Base-by-base conservation (phyloP, 2,329 filamentous ascomycete species). In the Emericellopsis atlantica region DNA sequence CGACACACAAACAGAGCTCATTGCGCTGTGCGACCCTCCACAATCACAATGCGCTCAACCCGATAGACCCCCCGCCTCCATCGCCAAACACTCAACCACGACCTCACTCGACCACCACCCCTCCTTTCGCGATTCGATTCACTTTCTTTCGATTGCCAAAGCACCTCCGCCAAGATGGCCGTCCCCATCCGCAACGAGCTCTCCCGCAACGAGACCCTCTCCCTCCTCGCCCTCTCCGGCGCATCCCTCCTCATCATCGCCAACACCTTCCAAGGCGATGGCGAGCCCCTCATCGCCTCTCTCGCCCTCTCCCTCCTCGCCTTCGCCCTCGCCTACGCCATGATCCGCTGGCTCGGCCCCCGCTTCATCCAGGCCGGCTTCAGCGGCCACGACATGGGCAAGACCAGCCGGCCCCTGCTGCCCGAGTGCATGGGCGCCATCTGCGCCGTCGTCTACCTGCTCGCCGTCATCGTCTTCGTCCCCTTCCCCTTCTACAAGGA, bases 401-500 rank as follows among this genome's bases (percentile, higher is more conserved):
- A 71, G 58, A 50, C 58, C 36, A 56, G 78, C 51, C 76, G 76
- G 49, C 72, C 72, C 44, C 86, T 92, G 60, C 82, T 95, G 52
- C 92, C 92, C 18, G 92, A 98, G 62, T 90, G 85, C 49, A 95
- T 98, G 89, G 92, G 92, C 24, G 86, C 87, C 43, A 76, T 98
- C 22, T 93, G 86, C 56, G 92, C 90, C 8, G 77, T 92, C 49
- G 88, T 96, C 22, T 96, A 96, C 62, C 72, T 98, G 35, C 72
- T 98, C 48, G 75, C 80, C 39, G 73, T 96, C 49, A 93, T 96
- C 49, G 67, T 60, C 47, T 1, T 61, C 57, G 6, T 69, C 67
- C n/a, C 66, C 70, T 95, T 95, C 61, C 85, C 89, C 1, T 96
- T 98, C 61, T 96, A 95, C 69, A 94, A 95, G 64, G 90, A 96